Conservation (phyloP, 2,329 filamentous ascomycete species). For the Xylaria sp. region DNA sequence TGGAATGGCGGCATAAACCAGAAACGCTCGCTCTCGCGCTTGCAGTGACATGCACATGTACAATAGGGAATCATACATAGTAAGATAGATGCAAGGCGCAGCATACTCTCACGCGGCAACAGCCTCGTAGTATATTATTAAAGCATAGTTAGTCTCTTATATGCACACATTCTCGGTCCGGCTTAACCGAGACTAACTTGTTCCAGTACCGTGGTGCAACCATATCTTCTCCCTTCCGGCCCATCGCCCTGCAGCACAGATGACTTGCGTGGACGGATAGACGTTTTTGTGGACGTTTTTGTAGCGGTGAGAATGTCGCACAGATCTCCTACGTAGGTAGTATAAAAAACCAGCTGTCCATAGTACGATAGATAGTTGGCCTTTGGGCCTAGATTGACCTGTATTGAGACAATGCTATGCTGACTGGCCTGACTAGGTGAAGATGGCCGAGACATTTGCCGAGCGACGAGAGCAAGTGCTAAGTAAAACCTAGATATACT, state of each 20-base stretch:
- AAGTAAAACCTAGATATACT: too few relatives aligned
- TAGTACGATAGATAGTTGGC: too few relatives aligned
- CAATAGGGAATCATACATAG: background rate
- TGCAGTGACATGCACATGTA: background rate
- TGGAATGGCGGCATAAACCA: background rate
- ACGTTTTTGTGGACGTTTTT: background rate
- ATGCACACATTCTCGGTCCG: constrained; percentile 19
- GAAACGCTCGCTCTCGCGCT: background rate
- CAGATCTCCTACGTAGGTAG: background rate
- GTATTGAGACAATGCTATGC: too few relatives aligned
- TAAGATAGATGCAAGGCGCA: background rate
- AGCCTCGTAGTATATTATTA: too few relatives aligned
- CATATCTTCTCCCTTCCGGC: background rate
- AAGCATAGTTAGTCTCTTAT: background rate
- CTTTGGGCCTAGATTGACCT: too few relatives aligned
- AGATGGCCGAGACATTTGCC: background rate
- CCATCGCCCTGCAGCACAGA: constrained; percentile 1
- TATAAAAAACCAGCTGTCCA: too few relatives aligned
- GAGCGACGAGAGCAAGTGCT: background rate
- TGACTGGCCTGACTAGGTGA: background rate
- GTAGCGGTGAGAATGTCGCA: too few relatives aligned
- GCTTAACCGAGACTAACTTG: constrained; percentile 26
- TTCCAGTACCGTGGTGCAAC: constrained; percentile 6
- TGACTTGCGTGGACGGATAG: background rate
- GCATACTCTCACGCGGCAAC: background rate